phyloP scores from a whole-genome alignment of 2,329 filamentous ascomycete species.

The Dactylellina sp. region DNA sequence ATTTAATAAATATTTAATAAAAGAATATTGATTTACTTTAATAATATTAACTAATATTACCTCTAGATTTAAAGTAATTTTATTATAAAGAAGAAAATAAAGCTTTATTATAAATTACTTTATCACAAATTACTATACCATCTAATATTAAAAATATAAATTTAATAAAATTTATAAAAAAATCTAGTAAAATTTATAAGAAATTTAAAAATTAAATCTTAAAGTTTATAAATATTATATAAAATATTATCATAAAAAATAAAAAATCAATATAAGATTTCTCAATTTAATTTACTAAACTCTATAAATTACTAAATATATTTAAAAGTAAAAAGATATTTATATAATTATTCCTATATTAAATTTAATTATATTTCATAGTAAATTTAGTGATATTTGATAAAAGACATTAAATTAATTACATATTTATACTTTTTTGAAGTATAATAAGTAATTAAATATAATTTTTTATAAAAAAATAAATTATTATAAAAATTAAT shows the following conservation, averaged over 20 bases:
- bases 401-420: too few relatives aligned
- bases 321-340: not conserved
- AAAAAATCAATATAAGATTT: not conserved
- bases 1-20: not conserved
- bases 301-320: not conserved
- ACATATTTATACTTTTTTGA: too few relatives aligned
- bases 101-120: not conserved
- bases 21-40: not conserved
- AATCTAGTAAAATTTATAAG: not conserved
- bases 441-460: too few relatives aligned
- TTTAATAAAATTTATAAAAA: not conserved
- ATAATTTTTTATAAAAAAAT: too few relatives aligned
- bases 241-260: not conserved
- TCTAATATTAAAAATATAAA: not conserved
- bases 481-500: too few relatives aligned
- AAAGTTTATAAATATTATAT: slow-evolving; percentile 1
- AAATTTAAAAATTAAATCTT: not conserved
- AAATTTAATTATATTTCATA: too few relatives aligned
- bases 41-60: not conserved
- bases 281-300: slow-evolving; percentile 7
- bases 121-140: not conserved
- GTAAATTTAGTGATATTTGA: too few relatives aligned
- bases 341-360: too few relatives aligned
- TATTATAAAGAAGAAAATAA: not conserved
- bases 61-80: not conserved